Percentiles rank a stretch among this genome's conserved stretches.
Evolutionary conservation across 352 stramenopile genomes (phyloP).

Genomic region (Phytophthora parvispora): DNA sequence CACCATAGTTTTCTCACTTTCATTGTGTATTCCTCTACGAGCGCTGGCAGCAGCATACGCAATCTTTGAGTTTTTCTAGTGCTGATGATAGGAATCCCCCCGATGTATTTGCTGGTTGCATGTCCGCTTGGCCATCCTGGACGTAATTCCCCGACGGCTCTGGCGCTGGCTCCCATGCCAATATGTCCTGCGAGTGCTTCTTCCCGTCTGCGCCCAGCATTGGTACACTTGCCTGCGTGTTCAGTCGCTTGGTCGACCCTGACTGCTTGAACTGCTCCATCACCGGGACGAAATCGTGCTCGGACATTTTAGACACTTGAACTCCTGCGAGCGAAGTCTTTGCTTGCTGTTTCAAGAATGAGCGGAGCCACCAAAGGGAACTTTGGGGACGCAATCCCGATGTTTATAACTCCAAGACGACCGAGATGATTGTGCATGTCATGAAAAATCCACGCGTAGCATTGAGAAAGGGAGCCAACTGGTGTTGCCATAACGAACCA

Average conservation of each 20-base stretch:
- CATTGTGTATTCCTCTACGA: neutral
- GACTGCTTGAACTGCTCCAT: conserved; percentile 34
- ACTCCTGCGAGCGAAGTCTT: neutral
- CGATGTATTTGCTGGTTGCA: too few species aligned
- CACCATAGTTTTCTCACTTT: too few species aligned
- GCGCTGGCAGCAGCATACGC: conserved; percentile 15
- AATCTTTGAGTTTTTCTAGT: neutral
- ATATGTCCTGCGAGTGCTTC: conserved; percentile 18
- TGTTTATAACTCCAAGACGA: conserved; percentile 4
- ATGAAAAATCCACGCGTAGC: neutral
- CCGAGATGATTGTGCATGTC: conserved; percentile 20
- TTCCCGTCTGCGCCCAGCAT: conserved; percentile 15
- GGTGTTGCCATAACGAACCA: neutral
- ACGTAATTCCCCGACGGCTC: conserved; percentile 6
- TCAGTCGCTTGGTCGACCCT: conserved; percentile 21
- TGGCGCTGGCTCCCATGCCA: conserved; percentile 12
- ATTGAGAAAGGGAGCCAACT: neutral
- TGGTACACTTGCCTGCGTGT: conserved; percentile 24
- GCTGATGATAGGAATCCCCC: neutral
- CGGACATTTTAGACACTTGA: conserved; percentile 8
- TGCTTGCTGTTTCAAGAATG: neutral
- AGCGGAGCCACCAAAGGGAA: neutral
- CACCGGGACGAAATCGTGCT: conserved; percentile 11
- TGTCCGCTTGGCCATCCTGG: neutral
- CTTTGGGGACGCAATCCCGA: neutral